Evolutionary conservation across 75 land plant species (phyloP).

Genomic region (Ceratopteris richardii): DNA sequence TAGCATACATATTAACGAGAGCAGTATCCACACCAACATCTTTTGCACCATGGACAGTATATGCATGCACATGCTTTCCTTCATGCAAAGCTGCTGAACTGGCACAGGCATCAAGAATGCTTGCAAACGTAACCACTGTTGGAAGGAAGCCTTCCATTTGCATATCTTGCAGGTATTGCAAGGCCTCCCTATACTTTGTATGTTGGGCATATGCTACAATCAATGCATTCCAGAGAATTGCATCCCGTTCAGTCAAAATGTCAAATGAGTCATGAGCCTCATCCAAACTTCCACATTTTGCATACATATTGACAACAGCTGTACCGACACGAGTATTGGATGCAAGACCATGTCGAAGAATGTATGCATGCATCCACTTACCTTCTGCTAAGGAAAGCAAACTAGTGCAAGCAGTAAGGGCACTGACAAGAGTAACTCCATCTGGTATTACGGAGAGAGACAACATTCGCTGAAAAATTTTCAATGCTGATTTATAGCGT

Average conservation of each 20-base stretch:
- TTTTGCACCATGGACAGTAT: slow-evolving; percentile 14
- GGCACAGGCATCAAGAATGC: slow-evolving; percentile 33
- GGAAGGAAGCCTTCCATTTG: slow-evolving; percentile 16
- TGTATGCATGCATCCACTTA: not conserved
- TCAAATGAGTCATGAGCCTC: not conserved
- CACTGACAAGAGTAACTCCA: not conserved
- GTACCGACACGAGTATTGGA: not conserved
- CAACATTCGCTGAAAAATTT: not conserved
- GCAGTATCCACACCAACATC: slow-evolving; percentile 28
- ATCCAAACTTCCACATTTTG: slow-evolving; percentile 2
- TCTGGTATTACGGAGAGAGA: not conserved
- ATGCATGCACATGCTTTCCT: slow-evolving; percentile 32
- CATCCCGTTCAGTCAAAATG: slow-evolving; percentile 13
- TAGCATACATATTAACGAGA: slow-evolving; percentile 53
- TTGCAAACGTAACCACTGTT: slow-evolving; percentile 24
- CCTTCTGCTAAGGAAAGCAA: not conserved
- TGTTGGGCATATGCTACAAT: slow-evolving; percentile 24
- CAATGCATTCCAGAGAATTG: slow-evolving; percentile 34
- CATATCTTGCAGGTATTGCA: slow-evolving; percentile 29
- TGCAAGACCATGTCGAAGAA: not conserved
- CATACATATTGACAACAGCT: slow-evolving; percentile 4
- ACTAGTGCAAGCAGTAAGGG: not conserved
- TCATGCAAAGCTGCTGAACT: slow-evolving; percentile 21
- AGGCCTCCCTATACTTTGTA: slow-evolving; percentile 21
- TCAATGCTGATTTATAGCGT: not conserved